Conservation (phyloP, 768 basidiomycete genomes). For the Amanita jacksonii region DNA sequence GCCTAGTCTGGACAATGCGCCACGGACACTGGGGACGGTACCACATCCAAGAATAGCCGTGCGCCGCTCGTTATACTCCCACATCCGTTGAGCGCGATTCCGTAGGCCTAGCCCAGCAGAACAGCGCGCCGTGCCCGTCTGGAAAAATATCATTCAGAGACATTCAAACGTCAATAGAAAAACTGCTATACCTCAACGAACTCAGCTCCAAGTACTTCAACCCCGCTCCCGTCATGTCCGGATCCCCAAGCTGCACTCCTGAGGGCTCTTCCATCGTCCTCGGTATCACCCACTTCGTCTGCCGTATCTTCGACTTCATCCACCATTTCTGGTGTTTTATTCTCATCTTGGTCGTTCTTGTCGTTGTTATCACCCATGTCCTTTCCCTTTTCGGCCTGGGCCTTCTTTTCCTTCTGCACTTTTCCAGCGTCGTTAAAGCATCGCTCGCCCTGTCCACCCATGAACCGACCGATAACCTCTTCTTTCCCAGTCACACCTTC, state of each 20-base stretch:
- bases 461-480: slow-evolving; percentile 37
- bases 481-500: slow-evolving; percentile 22
- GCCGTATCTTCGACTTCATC: slow-evolving; percentile 17
- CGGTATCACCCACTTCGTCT: slow-evolving; percentile 20
- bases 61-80: slow-evolving; percentile 58
- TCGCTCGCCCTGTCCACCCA: slow-evolving; percentile 35
- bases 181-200: slow-evolving; percentile 48
- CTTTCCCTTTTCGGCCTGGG: slow-evolving; percentile 14
- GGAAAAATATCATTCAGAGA: slow-evolving; percentile 1
- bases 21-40: slow-evolving; percentile 13
- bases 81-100: slow-evolving; percentile 57
- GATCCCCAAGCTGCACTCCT: slow-evolving; percentile 72
- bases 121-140: slow-evolving; percentile 44
- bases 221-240: slow-evolving; percentile 67
- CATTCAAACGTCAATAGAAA: slow-evolving; percentile 1
- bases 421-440: slow-evolving; percentile 20
- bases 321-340: slow-evolving; percentile 22
- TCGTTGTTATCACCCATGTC: slow-evolving; percentile 14
- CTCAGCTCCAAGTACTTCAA: slow-evolving; percentile 58
- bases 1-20: slow-evolving; percentile 23
- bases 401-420: slow-evolving; percentile 15
- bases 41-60: slow-evolving; percentile 33
- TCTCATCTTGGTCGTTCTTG: slow-evolving; percentile 14
- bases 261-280: slow-evolving; percentile 52
- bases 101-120: slow-evolving; percentile 45